Percentiles rank a stretch among this genome's conserved stretches.
Evolutionary conservation across 164 flowering plant species (phyloP).

Genomic region (Chimonanthus salicifolius): DNA sequence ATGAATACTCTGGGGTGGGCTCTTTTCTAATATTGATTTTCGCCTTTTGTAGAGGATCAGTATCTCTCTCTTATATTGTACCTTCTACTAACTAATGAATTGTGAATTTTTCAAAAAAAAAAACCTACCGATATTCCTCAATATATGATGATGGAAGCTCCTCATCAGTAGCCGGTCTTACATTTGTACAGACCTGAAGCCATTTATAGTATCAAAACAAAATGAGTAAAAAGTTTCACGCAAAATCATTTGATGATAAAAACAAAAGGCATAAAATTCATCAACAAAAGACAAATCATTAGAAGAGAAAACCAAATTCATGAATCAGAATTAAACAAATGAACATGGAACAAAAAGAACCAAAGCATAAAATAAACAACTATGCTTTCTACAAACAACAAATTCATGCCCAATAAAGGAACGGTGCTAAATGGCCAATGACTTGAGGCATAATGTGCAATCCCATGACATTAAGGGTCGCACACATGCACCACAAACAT

Average conservation of each 20-base stretch:
- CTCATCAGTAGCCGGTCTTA: slow-evolving; percentile 82
- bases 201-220: slow-evolving; percentile 20
- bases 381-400: no score
- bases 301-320: neutral
- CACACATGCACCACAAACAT: no score
- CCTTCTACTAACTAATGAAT: neutral
- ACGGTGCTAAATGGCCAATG: no score
- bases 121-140: slow-evolving; percentile 78
- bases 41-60: no score
- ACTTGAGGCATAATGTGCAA: no score
- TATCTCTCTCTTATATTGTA: no score
- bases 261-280: neutral
- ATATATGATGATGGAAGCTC: slow-evolving; percentile 84
- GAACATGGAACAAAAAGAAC: neutral
- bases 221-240: neutral
- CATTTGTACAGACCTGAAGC: slow-evolving; percentile 81
- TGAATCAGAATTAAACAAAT: neutral
- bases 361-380: no score
- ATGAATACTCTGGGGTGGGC: no score
- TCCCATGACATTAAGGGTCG: no score
- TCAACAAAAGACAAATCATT: no score
- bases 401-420: no score
- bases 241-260: neutral
- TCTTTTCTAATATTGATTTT: no score
- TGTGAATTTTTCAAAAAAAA: neutral